Conservation (phyloP, 306 rosid genomes). For the Lupinus albus region DNA sequence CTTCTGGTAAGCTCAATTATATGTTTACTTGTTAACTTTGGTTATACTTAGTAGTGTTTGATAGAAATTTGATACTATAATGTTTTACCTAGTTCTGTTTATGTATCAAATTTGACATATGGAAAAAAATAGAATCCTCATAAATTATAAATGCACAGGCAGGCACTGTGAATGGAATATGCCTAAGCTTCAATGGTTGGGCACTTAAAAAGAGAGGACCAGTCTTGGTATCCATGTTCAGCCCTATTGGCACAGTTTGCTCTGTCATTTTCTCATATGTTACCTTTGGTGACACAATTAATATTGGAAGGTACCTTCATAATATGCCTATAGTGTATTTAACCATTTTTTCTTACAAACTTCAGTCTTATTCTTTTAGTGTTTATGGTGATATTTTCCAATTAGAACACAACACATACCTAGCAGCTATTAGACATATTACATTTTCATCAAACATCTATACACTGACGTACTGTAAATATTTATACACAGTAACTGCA, state of each 20-base stretch:
- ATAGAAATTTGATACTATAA: too few species aligned
- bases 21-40: background rate
- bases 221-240: constrained; percentile 76
- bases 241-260: constrained; percentile 74
- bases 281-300: constrained; percentile 57
- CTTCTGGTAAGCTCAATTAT: constrained; percentile 52
- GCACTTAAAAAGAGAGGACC: constrained; percentile 92
- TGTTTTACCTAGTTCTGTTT: too few species aligned
- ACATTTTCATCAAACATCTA: too few species aligned
- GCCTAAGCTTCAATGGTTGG: constrained; percentile 76
- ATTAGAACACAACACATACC: too few species aligned
- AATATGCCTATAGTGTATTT: background rate
- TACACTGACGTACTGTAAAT: too few species aligned
- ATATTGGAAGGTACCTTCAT: constrained; percentile 65
- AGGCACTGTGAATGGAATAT: constrained; percentile 63
- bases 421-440: too few species aligned
- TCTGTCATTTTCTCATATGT: constrained; percentile 67
- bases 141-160: constrained; percentile 45
- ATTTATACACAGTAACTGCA: too few species aligned
- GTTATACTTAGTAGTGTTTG: background rate
- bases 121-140: background rate
- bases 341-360: too few species aligned
- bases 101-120: background rate
- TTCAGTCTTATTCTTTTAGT: too few species aligned
- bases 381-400: too few species aligned